Evolutionary conservation across 108 stramenopile genomes (phyloP), one percentile per base, ranked within the genome.

Genomic region (Cylindrotheca closterium): DNA sequence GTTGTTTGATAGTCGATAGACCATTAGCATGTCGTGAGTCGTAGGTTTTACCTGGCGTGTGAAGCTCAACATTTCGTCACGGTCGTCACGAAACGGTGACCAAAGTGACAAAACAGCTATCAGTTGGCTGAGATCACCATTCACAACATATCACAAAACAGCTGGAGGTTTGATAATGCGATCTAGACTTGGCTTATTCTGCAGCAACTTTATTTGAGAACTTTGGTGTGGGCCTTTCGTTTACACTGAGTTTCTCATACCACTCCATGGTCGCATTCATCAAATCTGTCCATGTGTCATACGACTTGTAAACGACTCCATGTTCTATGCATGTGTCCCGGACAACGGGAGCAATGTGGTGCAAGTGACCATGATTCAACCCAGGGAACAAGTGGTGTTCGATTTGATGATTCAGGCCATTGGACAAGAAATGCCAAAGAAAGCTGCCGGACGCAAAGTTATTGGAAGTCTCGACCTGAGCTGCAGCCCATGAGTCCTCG

Each of bases 291-390:
- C 81, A 82, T 4, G 66, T 61, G 25, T 71, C 65, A 42, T 71
- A 82, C 2, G 55, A 71, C 58, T 81, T 75, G 71, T 95, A 92
- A 0, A 60, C 30, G 15, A 95, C 84, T 18, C 80, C 82, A 59
- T 62, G 77, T 58, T 90, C 82, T 58, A 72, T 66, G 59, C 91
- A 92, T 8, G 79, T 83, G 26, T 75, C 54, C 50, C 66, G 54
- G 30, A 95, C 91, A 47, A 89, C 76, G 18, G 88, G 89, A 2
- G 89, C 81, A 53, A 95, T 89, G 22, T 65, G 73, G 15, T 89
- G 89, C 68, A 90, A 83, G 78, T 95, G 91, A 56, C 77, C 71
- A 58, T 87, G 86, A 52, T 78, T 74, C 55, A 87, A 30, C 15
- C 80, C 69, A 12, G 86, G 86, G 55, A 87, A 87, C 25, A 83